phyloP scores from a whole-genome alignment of 1,284 basidiomycete species.

The Tausonia pullulans region DNA sequence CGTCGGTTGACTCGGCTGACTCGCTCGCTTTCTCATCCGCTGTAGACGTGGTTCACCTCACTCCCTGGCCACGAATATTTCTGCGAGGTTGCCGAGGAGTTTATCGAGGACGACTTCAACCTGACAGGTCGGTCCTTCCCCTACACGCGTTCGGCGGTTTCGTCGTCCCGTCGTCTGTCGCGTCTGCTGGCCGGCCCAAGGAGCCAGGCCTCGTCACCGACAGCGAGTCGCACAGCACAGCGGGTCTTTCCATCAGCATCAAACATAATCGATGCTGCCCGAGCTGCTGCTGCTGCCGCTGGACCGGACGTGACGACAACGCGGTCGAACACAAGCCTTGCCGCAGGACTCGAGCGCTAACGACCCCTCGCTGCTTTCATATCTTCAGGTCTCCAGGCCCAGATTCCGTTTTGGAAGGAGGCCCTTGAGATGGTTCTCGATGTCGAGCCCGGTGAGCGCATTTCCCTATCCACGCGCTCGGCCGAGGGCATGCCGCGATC shows the following conservation, averaged over 20 bases:
- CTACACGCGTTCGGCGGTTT: not conserved
- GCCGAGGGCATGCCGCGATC: no score
- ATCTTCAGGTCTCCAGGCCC: slow-evolving; percentile 63
- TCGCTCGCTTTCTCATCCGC: not conserved
- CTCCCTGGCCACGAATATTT: slow-evolving; percentile 98
- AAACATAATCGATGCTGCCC: no score
- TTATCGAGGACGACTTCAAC: slow-evolving; percentile 99
- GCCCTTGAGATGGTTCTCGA: slow-evolving; percentile 99
- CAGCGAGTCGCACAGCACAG: no score
- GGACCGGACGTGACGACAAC: no score
- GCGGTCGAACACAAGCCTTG: no score
- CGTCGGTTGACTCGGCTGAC: not conserved
- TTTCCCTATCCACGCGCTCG: not conserved
- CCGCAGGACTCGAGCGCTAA: not conserved
- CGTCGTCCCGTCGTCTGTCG: not conserved
- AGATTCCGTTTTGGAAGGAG: slow-evolving; percentile 97
- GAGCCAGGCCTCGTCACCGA: no score
- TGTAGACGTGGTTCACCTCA: slow-evolving; percentile 83
- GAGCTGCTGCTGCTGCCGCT: no score
- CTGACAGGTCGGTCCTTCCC: slow-evolving; percentile 46
- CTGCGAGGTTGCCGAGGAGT: slow-evolving; percentile 93
- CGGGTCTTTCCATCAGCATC: no score
- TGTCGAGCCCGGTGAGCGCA: slow-evolving; percentile 76
- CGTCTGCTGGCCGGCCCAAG: not conserved
- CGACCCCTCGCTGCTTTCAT: not conserved